Evolutionary conservation across 305 asterid genomes (phyloP).

Genomic region (Plantago lanceolata): DNA sequence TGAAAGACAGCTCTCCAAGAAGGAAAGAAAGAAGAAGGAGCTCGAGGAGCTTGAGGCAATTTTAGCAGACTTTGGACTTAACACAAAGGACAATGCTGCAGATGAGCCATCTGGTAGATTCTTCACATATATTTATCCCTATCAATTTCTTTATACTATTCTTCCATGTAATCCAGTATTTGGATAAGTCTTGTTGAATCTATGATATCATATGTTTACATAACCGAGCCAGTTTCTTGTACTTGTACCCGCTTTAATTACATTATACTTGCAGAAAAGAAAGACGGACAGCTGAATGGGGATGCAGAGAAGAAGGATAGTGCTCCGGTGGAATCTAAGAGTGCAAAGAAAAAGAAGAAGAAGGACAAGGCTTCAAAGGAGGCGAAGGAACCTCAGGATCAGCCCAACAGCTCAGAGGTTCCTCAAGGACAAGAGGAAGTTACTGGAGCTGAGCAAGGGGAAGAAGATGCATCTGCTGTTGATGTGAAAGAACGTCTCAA

Average conservation of each 20-base stretch:
- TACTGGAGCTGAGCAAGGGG: conserved; percentile 40
- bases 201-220: background rate
- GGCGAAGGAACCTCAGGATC: conserved; percentile 56
- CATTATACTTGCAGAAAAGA: conserved; percentile 36
- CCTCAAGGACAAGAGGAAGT: conserved; percentile 35
- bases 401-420: conserved; percentile 30
- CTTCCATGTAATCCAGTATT: background rate
- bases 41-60: conserved; percentile 47
- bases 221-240: too few species aligned
- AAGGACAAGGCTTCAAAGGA: conserved; percentile 69
- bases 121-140: conserved; percentile 3
- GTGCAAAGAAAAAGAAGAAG: conserved; percentile 86
- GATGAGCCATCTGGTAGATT: conserved; percentile 30
- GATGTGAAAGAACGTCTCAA: conserved; percentile 74
- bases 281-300: conserved; percentile 37
- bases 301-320: conserved; percentile 52
- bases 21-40: conserved; percentile 43
- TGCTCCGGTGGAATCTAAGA: conserved; percentile 61
- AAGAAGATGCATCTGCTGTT: conserved; percentile 50
- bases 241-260: too few species aligned
- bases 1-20: conserved; percentile 44
- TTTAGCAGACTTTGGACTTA: conserved; percentile 38
- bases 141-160: background rate
- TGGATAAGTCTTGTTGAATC: background rate
- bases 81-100: conserved; percentile 27